Percentiles rank a stretch among this genome's conserved stretches.
phyloP scores from a whole-genome alignment of 352 stramenopile species.

The Phytophthora melonis region DNA sequence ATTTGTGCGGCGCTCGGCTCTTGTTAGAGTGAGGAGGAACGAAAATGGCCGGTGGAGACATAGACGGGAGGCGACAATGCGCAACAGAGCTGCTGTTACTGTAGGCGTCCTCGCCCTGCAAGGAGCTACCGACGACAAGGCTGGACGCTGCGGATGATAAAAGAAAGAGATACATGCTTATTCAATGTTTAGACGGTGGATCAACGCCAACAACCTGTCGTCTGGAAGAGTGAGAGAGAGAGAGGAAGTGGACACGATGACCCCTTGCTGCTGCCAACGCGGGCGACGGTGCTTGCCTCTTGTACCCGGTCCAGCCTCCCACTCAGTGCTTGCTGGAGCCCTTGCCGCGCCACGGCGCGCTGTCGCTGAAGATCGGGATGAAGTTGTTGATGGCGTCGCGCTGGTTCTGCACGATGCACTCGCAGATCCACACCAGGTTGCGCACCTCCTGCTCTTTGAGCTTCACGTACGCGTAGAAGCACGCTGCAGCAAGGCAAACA shows the following conservation, averaged over 20 bases:
- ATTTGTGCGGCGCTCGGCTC: slow-evolving; percentile 27
- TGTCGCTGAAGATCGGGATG: slow-evolving; percentile 98
- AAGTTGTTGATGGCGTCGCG: slow-evolving; percentile 99
- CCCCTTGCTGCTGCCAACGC: background rate
- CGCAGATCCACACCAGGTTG: slow-evolving; percentile 99
- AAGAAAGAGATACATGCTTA: slow-evolving; percentile 32
- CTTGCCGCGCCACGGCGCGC: slow-evolving; percentile 92
- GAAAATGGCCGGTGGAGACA: slow-evolving; percentile 2
- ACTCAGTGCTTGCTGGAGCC: slow-evolving; percentile 68
- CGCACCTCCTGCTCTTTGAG: slow-evolving; percentile 99
- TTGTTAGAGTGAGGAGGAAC: slow-evolving; percentile 1
- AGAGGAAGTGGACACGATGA: background rate
- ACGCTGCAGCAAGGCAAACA: slow-evolving; percentile 44
- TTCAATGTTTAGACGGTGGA: slow-evolving; percentile 30
- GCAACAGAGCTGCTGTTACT: background rate
- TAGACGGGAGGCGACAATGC: slow-evolving; percentile 10
- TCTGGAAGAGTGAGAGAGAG: background rate
- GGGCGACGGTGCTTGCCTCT: background rate
- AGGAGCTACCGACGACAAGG: background rate
- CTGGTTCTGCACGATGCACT: slow-evolving; percentile 99
- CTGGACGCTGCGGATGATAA: background rate
- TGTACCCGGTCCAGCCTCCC: background rate
- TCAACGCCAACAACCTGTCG: slow-evolving; percentile 1
- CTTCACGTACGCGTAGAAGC: slow-evolving; percentile 99
- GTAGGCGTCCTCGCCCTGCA: background rate